Evolutionary conservation across 257 asterid genomes (phyloP).

Genomic region (Gynochthodes officinalis): DNA sequence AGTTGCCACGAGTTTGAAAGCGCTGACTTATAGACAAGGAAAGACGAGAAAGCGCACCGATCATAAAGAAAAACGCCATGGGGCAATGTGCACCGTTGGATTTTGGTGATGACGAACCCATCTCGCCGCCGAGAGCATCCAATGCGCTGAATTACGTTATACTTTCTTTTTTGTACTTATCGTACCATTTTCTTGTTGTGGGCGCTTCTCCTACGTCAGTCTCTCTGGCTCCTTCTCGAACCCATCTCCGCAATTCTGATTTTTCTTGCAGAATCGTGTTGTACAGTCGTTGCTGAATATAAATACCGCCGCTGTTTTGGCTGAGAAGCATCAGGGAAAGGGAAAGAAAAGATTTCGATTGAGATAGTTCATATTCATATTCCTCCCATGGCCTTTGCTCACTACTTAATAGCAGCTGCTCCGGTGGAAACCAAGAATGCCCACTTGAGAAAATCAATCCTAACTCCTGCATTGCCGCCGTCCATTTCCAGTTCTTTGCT

Average conservation of each 20-base stretch:
- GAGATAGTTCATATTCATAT: neutral
- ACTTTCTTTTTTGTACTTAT: neutral
- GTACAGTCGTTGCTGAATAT: neutral
- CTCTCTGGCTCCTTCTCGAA: slow-evolving; percentile 22
- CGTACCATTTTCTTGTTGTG: neutral
- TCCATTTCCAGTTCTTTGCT: slow-evolving; percentile 16
- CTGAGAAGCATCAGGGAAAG: neutral
- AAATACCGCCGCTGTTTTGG: neutral
- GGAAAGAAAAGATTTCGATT: neutral
- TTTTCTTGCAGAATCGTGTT: no score
- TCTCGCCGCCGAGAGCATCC: neutral
- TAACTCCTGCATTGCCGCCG: slow-evolving; percentile 30
- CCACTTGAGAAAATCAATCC: slow-evolving; percentile 22
- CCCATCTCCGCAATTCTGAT: neutral
- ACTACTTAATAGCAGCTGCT: slow-evolving; percentile 39
- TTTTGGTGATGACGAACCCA: neutral
- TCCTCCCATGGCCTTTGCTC: slow-evolving; percentile 66
- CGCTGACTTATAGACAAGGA: neutral
- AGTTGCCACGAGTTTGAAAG: neutral
- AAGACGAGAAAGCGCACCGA: neutral
- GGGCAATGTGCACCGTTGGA: neutral
- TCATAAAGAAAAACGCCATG: neutral
- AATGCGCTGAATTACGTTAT: neutral
- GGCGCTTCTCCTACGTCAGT: slow-evolving; percentile 5
- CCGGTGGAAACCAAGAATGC: slow-evolving; percentile 35